These are phyloP conservation scores for Penicillium hesseltinei DNA, from an alignment of 2,329 filamentous ascomycete species.

Conservation along the genomic window DNA sequence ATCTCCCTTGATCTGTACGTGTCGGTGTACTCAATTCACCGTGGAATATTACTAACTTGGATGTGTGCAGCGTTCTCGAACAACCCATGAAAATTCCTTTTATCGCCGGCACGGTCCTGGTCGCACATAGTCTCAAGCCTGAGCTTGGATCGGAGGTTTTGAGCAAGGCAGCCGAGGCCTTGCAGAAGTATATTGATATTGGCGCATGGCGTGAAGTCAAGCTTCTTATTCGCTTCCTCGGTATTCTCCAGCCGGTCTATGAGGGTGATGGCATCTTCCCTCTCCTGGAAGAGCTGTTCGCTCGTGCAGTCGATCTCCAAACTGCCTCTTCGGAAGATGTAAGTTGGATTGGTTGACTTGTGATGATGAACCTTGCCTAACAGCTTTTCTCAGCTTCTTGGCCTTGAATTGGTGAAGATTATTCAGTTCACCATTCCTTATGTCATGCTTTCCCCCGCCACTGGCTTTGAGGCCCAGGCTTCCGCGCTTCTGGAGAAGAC, in stretches of 20 bases:
- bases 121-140: constrained; percentile 73
- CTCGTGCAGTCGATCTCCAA: constrained; percentile 85
- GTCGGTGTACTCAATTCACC: background rate
- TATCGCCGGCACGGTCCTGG: constrained; percentile 76
- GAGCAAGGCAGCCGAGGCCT: constrained; percentile 56
- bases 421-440: constrained; percentile 95
- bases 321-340: constrained; percentile 91
- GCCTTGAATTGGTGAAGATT: constrained; percentile 89
- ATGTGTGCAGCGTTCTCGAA: constrained; percentile 61
- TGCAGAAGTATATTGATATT: constrained; percentile 65
- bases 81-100: constrained; percentile 99
- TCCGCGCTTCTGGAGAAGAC: constrained; percentile 85
- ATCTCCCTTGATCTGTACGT: constrained; percentile 70
- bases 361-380: constrained; percentile 13
- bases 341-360: constrained; percentile 39
- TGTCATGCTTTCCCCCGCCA: constrained; percentile 70
- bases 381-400: constrained; percentile 50
- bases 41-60: constrained; percentile 6
- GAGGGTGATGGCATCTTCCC: constrained; percentile 83
- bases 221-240: constrained; percentile 82
- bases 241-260: constrained; percentile 76
- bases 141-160: constrained; percentile 73
- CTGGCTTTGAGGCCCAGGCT: constrained; percentile 70
- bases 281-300: constrained; percentile 85
- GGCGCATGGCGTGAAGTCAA: constrained; percentile 92